Base-by-base conservation (phyloP, 148 eudicot species). In the Rhododendron simsii region DNA sequence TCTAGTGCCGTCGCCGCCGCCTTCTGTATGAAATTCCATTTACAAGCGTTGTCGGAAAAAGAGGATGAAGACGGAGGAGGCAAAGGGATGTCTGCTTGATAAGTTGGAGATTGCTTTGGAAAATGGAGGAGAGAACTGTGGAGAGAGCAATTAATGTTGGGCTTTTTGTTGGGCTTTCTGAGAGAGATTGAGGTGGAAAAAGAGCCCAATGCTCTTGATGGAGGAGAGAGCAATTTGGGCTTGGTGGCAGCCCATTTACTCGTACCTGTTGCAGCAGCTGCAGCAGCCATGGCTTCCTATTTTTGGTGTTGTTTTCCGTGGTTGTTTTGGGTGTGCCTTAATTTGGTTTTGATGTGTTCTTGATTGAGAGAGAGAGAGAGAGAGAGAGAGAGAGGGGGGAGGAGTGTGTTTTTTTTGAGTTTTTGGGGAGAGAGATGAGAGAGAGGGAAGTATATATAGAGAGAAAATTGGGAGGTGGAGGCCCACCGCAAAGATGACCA, bases 21-120 rank as follows among this genome's bases (percentile, higher is more conserved):
- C 20, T 80, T 89, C 2, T 94, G 96, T 8, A 94, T 2, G 3
- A 91, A 86, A 45, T 91, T 94, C 94, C 91, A 91, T 21, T 86
- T 44, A 2, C 83, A 55, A 18, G 87, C 45, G 57, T 30, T 53
- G 0, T 39, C 67, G 2, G 67, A 20, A 3, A 30, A 48, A 48
- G 71, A 37, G 14, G 75, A 13, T 3, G 45, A 41, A 41, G 75
- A 41, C 9, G 20, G 2, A 5, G 75, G 12, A 16, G 84, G n/a
- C 28, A 18, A 5, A 23, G 28, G 35, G 74, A 26, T 4, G 13
- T 67, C 2, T 67, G 33, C 1, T 5, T 7, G 35, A 2, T 20
- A 16, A 2, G 20, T 0, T 20, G 75, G 21, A 15, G 80, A 28
- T 74, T 81, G 89, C 16, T 84, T 88, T 3, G 87, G 87, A 33